Conservation (phyloP, 768 basidiomycete species). For the Lactarius trivialis region DNA sequence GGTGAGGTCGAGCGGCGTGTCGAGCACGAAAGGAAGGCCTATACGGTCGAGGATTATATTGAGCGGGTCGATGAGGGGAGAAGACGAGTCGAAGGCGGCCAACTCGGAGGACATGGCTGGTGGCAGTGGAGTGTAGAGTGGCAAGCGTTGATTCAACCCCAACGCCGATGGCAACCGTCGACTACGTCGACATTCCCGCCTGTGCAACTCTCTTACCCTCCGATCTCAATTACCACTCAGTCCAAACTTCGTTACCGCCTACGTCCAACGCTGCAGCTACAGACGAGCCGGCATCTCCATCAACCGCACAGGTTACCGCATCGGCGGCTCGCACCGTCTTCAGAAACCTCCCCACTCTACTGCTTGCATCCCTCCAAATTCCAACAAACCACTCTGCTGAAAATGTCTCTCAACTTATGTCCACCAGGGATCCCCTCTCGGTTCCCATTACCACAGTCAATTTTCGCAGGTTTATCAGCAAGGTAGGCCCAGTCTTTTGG, state of each 20-base stretch:
- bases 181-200: conserved; percentile 21
- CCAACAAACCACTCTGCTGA: not conserved
- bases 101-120: conserved; percentile 13
- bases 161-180: conserved; percentile 11
- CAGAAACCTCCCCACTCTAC: conserved; percentile 18
- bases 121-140: not conserved
- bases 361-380: conserved; percentile 21
- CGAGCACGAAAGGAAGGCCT: conserved; percentile 30
- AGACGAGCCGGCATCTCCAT: conserved; percentile 1
- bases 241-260: conserved; percentile 7
- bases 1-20: conserved; percentile 48
- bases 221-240: not conserved
- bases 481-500: conserved; percentile 80
- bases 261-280: not conserved
- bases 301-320: not conserved
- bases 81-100: conserved; percentile 11
- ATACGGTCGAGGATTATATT: conserved; percentile 31
- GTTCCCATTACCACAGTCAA: conserved; percentile 72
- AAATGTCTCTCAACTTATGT: conserved; percentile 38
- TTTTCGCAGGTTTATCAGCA: conserved; percentile 74
- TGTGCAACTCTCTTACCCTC: conserved; percentile 14
- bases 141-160: not conserved
- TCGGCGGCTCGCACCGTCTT: conserved; percentile 16
- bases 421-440: conserved; percentile 63
- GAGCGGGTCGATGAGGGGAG: conserved; percentile 23